These are phyloP conservation scores for Syzygium oleosum DNA, from an alignment of 345 rosid species.

Conservation along the genomic window DNA sequence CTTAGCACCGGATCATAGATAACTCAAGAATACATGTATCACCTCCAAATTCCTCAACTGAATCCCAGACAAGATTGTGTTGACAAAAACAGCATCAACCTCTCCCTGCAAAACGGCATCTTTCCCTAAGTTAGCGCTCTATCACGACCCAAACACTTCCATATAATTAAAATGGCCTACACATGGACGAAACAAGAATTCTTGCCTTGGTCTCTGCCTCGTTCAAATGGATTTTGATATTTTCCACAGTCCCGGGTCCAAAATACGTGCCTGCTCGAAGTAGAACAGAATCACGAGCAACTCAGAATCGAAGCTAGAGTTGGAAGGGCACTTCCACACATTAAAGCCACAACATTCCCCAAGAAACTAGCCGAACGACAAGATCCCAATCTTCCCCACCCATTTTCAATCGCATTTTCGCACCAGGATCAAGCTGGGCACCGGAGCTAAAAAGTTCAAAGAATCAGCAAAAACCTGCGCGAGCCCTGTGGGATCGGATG, in stretches of 20 bases:
- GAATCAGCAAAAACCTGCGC: slow-evolving; percentile 39
- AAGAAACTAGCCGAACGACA: background rate
- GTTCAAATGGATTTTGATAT: slow-evolving; percentile 52
- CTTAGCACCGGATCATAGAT: background rate
- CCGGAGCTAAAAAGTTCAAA: background rate
- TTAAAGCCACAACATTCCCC: background rate
- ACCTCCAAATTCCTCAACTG: slow-evolving; percentile 94
- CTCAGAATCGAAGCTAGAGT: background rate
- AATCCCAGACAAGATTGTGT: slow-evolving; percentile 60
- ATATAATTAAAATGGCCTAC: background rate
- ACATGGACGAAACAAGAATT: background rate
- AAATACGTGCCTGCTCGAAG: slow-evolving; percentile 55
- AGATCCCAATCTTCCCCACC: background rate
- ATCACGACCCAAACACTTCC: background rate
- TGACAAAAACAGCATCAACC: slow-evolving; percentile 86
- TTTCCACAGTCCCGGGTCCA: slow-evolving; percentile 71
- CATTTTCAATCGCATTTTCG: background rate
- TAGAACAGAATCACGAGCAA: background rate
- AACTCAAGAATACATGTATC: slow-evolving; percentile 2
- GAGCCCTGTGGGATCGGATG: slow-evolving; percentile 47
- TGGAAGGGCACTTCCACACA: background rate
- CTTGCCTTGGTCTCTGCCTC: slow-evolving; percentile 68
- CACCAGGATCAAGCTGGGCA: background rate
- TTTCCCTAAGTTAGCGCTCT: background rate
- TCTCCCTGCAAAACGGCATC: slow-evolving; percentile 34